A percentile compares a stretch with the other conserved stretches of the same genome.
Evolutionary conservation across 805 yeast species (phyloP).

Genomic region (Wickerhamomyces bisporus): DNA sequence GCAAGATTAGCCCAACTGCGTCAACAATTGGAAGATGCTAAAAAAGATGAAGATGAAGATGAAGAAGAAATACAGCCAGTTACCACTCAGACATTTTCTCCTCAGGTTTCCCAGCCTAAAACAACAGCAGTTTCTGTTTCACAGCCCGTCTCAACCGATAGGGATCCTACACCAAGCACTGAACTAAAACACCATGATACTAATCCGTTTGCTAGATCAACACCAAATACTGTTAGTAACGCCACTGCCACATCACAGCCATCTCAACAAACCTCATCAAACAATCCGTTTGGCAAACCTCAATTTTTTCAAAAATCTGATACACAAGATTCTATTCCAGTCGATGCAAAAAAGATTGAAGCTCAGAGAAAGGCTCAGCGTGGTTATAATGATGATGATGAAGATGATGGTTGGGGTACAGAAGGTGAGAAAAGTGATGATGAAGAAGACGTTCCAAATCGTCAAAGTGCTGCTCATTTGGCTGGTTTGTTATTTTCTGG

Average conservation of each 20-base stretch:
- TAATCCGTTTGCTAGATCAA: conserved; percentile 21
- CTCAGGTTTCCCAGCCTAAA: conserved; percentile 11
- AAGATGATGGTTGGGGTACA: conserved; percentile 30
- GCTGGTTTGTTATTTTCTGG: conserved; percentile 24
- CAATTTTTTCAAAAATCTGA: conserved; percentile 18
- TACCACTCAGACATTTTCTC: conserved; percentile 19
- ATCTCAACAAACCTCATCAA: conserved; percentile 21
- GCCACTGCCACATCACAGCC: conserved; percentile 10
- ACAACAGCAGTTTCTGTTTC: conserved; percentile 16
- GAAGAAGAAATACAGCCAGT: conserved; percentile 9
- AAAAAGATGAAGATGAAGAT: conserved; percentile 36
- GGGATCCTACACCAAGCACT: no score
- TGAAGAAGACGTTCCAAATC: conserved; percentile 29
- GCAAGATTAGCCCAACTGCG: conserved; percentile 53
- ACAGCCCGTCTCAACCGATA: no score
- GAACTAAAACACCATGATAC: conserved; percentile 18
- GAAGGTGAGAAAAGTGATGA: conserved; percentile 28
- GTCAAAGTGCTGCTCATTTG: conserved; percentile 26
- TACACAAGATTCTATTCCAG: conserved; percentile 16
- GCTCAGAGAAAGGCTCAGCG: conserved; percentile 73
- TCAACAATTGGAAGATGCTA: conserved; percentile 52
- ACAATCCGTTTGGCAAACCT: conserved; percentile 60
- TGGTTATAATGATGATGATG: conserved; percentile 32
- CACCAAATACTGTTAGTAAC: neutral
- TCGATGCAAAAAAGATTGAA: conserved; percentile 56